phyloP scores from a whole-genome alignment of 148 eudicot genomes.

The Camellia granthamiana region DNA sequence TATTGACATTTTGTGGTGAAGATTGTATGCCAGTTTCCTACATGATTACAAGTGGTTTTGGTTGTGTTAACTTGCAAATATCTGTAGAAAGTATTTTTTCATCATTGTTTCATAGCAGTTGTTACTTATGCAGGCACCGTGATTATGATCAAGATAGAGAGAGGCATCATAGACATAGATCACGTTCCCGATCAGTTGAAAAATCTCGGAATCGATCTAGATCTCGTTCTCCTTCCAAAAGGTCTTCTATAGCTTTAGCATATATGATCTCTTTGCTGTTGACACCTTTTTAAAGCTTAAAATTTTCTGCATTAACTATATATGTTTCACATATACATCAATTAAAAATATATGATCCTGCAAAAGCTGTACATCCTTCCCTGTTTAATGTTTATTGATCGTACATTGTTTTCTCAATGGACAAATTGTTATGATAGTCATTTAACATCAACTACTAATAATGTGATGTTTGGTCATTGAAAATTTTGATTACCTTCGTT shows the following conservation, averaged over 20 bases:
- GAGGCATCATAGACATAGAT: slow-evolving; percentile 56
- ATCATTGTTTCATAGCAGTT: neutral
- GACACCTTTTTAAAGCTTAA: neutral
- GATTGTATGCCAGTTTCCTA: neutral
- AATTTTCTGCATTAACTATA: neutral
- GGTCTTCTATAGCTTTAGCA: slow-evolving; percentile 28
- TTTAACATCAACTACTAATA: neutral
- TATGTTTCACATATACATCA: neutral
- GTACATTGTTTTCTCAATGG: neutral
- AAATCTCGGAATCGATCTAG: slow-evolving; percentile 34
- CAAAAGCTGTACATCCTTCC: neutral
- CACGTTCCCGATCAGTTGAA: slow-evolving; percentile 41
- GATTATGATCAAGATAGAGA: slow-evolving; percentile 48
- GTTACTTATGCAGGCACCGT: slow-evolving; percentile 41
- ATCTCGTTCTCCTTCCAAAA: slow-evolving; percentile 41
- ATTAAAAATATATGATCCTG: neutral
- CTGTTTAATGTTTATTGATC: neutral
- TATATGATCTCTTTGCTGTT: neutral
- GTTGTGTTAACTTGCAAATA: neutral
- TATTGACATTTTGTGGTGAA: neutral
- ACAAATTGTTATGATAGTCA: neutral
- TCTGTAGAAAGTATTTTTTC: neutral
- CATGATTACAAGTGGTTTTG: neutral
- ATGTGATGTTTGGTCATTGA: neutral
- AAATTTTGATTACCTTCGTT: neutral